Conservation (phyloP, 495 filamentous ascomycete genomes). For the Penicillium cataractarum region DNA sequence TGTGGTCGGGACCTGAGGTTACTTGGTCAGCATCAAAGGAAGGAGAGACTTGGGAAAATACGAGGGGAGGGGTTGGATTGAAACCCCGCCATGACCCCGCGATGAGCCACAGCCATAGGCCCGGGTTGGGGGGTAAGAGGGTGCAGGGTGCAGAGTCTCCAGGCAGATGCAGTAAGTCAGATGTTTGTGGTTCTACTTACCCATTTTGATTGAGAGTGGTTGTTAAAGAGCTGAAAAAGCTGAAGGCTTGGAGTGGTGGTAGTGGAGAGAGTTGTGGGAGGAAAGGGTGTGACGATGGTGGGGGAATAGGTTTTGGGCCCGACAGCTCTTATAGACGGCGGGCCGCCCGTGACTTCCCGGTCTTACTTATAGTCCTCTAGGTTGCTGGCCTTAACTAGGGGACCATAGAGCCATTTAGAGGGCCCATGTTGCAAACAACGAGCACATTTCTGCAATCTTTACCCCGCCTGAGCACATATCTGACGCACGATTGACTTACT, state of each 20-base stretch:
- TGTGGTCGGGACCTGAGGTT: constrained; percentile 42
- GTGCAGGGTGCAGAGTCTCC: neutral
- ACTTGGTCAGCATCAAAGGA: constrained; percentile 25
- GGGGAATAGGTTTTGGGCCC: neutral
- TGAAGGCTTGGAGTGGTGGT: constrained; percentile 1
- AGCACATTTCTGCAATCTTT: constrained; percentile 34
- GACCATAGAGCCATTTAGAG: neutral
- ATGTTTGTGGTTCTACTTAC: constrained; percentile 15
- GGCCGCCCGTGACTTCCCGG: constrained; percentile 30
- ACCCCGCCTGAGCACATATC: constrained; percentile 36
- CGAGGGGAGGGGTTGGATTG: constrained; percentile 6
- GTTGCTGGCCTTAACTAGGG: neutral
- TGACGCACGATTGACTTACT: constrained; percentile 14
- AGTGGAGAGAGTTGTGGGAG: constrained; percentile 9
- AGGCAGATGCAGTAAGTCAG: neutral
- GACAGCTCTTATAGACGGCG: constrained; percentile 23
- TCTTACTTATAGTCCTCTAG: neutral
- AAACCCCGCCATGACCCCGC: constrained; percentile 37
- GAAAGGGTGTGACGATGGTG: neutral
- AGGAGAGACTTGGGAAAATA: constrained; percentile 8
- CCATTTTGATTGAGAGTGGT: constrained; percentile 29
- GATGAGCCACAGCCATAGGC: constrained; percentile 2
- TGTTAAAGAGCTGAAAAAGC: neutral
- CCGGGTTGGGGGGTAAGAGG: neutral
- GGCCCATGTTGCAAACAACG: constrained; percentile 15